phyloP scores from a whole-genome alignment of 2,329 filamentous ascomycete species.

The Alternaria atra region DNA sequence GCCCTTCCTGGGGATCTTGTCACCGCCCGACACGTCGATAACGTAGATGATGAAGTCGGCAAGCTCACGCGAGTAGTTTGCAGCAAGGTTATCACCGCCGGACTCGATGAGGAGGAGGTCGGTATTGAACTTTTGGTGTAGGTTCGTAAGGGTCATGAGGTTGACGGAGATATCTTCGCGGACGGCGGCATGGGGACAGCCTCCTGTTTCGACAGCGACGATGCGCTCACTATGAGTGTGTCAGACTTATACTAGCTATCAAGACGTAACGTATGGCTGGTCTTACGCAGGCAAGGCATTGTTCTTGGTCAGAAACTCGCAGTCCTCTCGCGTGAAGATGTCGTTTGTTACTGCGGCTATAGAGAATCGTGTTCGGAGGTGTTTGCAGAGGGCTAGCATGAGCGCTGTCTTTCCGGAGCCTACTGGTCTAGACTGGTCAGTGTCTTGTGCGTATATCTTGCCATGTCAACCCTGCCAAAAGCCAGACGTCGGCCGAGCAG shows the following conservation, averaged over 20 bases:
- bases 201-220: constrained; percentile 95
- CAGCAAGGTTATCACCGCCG: constrained; percentile 94
- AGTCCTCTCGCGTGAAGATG: constrained; percentile 97
- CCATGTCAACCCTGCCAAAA: constrained; percentile 1
- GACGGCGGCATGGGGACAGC: constrained; percentile 95
- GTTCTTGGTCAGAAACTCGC: constrained; percentile 93
- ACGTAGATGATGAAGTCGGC: constrained; percentile 99
- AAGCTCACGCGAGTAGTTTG: constrained; percentile 94
- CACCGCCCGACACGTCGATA: constrained; percentile 94
- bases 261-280: not conserved
- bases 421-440: constrained; percentile 72
- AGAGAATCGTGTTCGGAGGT: constrained; percentile 80
- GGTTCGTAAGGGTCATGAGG: constrained; percentile 87
- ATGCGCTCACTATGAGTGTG: constrained; percentile 67
- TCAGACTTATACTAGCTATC: not conserved
- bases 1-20: constrained; percentile 96
- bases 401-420: constrained; percentile 97
- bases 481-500: not conserved
- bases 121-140: constrained; percentile 80
- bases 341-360: constrained; percentile 98
- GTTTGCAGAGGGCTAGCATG: constrained; percentile 91
- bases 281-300: constrained; percentile 75
- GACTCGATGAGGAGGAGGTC: constrained; percentile 94
- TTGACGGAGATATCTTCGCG: constrained; percentile 97
- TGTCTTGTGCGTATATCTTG: constrained; percentile 7